Conservation (phyloP, 768 basidiomycete species). For the Cubamyces sp. region DNA sequence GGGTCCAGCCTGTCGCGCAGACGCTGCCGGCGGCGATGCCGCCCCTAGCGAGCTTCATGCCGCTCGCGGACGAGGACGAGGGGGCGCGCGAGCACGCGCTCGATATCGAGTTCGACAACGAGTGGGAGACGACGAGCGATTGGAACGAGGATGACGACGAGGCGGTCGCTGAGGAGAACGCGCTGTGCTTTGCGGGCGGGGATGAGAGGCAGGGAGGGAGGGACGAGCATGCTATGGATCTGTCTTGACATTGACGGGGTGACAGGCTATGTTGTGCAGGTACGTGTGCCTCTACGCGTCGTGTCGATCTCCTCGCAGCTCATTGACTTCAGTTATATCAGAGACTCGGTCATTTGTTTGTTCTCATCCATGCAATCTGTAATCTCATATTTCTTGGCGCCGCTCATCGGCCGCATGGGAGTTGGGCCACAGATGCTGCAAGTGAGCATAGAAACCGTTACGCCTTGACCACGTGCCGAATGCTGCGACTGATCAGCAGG, state of each 20-base stretch:
- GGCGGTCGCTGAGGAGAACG: conserved; percentile 70
- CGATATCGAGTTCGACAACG: conserved; percentile 88
- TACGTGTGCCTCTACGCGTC: neutral
- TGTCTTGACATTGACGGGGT: conserved; percentile 22
- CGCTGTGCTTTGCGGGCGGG: conserved; percentile 62
- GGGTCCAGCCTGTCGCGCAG: conserved; percentile 81
- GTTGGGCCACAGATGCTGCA: too few relatives aligned
- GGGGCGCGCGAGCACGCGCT: conserved; percentile 64
- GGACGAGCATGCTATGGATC: conserved; percentile 47
- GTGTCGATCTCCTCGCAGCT: too few relatives aligned
- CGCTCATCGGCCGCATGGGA: too few relatives aligned
- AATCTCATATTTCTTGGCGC: too few relatives aligned
- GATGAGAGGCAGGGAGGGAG: conserved; percentile 40
- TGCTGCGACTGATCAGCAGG: too few relatives aligned
- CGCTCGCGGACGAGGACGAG: conserved; percentile 53
- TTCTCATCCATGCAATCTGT: too few relatives aligned
- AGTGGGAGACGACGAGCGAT: conserved; percentile 88
- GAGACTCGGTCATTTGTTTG: too few relatives aligned
- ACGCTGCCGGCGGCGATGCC: conserved; percentile 44
- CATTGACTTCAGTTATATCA: too few relatives aligned
- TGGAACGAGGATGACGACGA: conserved; percentile 92
- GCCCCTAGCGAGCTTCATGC: conserved; percentile 62
- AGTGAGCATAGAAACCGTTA: too few relatives aligned
- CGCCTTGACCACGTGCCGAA: too few relatives aligned
- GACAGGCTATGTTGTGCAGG: neutral